Base-by-base conservation (phyloP, 139 green algal species). In the Closterium sp. region DNA sequence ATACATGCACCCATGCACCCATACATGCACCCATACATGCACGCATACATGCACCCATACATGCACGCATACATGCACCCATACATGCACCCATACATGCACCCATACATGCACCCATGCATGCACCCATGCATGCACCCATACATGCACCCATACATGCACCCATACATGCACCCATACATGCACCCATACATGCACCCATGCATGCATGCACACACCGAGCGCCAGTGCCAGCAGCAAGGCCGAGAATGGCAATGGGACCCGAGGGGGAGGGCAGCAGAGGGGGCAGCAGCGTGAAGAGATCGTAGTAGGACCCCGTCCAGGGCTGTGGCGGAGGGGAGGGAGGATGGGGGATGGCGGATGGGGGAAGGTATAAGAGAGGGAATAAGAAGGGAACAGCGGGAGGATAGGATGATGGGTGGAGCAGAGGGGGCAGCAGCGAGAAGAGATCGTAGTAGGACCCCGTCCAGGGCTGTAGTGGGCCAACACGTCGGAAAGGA, bases 241-340 rank as follows among this genome's bases (percentile, higher is more conserved):
- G 89, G 70, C 91, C 91, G 24, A 92, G 87, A 27, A 94, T 85
- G 24, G 87, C 91, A 7, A 94, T 45, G 31, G 91, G 91, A 10
- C 91, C 91, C 21, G 86, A 38, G 29, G 91, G 13, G 38, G 38
- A 50, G 38, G 38, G 38, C 38, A 94, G 19, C 19, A 94, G 38
- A 32, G 87, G 87, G 13, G 87, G 91, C 31, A 94, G 38, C 24
- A 31, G 62, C 62, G 62, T 38, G 24, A 92, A 92, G 22, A 90
- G 31, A 34, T 94, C 91, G 1, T 92, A 94, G 34, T 94, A 94
- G 31, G 31, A 87, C 27, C 34, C 38, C 34, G 91, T 94, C 91
- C 91, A 93, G 17, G 91, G 27, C 70, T 92, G 73, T 19, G 28
- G 31, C 34, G 34, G 34, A 42, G 4, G 34, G 34, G 34, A 42